Percentiles rank a stretch among this genome's conserved stretches.
phyloP scores from a whole-genome alignment of 2,329 filamentous ascomycete genomes.

The Calonectria henricotiae region DNA sequence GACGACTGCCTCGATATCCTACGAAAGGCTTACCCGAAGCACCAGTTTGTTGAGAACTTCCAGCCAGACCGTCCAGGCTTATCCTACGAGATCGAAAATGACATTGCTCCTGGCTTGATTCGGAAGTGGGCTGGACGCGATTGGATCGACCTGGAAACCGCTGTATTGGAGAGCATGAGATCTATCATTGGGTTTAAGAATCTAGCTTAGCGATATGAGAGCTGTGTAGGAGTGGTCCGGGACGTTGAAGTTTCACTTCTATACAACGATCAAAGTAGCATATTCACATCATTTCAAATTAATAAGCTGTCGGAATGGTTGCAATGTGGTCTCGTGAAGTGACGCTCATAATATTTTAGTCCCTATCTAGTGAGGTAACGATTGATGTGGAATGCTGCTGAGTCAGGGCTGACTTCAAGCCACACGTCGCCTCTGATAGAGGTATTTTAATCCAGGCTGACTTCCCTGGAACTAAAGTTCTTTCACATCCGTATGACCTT shows the following conservation, averaged over 20 bases:
- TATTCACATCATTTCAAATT: not conserved
- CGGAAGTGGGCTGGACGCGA: conserved; percentile 46
- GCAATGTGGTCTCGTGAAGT: too few species aligned
- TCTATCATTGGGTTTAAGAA: conserved; percentile 34
- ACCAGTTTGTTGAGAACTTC: conserved; percentile 40
- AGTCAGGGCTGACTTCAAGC: conserved; percentile 10
- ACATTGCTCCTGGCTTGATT: conserved; percentile 36
- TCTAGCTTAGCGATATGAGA: not conserved
- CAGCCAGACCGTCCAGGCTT: conserved; percentile 35
- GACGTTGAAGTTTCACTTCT: not conserved
- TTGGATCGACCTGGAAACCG: conserved; percentile 38
- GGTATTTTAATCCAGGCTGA: not conserved
- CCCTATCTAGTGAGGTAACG: not conserved
- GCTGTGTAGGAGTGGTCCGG: too few species aligned
- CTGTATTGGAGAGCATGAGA: conserved; percentile 37
- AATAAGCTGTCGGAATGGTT: too few species aligned
- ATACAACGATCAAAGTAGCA: not conserved
- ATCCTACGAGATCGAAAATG: conserved; percentile 39
- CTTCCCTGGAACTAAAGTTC: not conserved
- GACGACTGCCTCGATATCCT: conserved; percentile 39
- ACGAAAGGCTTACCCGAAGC: conserved; percentile 36
- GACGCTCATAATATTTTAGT: not conserved
- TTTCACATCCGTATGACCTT: too few species aligned
- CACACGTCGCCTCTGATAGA: not conserved
- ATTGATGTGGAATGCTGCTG: not conserved